Conservation (phyloP, 495 filamentous ascomycete genomes). For the Penicillium goetzii region DNA sequence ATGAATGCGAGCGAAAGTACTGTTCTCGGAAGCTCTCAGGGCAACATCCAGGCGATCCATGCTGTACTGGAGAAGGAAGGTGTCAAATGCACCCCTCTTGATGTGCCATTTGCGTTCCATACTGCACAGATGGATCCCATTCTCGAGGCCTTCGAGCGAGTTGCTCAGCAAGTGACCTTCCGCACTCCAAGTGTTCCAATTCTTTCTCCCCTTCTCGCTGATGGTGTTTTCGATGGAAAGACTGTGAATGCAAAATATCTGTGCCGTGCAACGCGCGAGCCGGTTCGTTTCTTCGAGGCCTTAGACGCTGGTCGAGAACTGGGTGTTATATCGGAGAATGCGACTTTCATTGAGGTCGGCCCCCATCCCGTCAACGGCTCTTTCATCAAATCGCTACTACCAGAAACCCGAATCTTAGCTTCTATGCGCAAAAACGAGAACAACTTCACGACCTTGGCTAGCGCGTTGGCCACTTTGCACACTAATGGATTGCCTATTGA, state of each 20-base stretch:
- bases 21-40: conserved; percentile 59
- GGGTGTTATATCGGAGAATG: conserved; percentile 26
- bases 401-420: conserved; percentile 45
- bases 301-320: conserved; percentile 25
- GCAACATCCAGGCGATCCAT: conserved; percentile 34
- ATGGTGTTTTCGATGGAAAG: conserved; percentile 24
- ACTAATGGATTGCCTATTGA: conserved; percentile 58
- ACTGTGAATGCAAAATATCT: conserved; percentile 38
- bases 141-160: conserved; percentile 46
- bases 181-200: conserved; percentile 34
- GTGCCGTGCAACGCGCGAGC: conserved; percentile 28
- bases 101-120: conserved; percentile 60
- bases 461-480: conserved; percentile 48
- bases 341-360: conserved; percentile 47
- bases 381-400: conserved; percentile 30
- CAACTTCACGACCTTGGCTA: conserved; percentile 58
- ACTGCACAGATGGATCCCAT: conserved; percentile 56
- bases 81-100: conserved; percentile 39
- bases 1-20: conserved; percentile 64
- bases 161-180: conserved; percentile 42
- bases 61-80: conserved; percentile 18
- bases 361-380: conserved; percentile 40
- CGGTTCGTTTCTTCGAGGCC: conserved; percentile 38
- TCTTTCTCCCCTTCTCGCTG: conserved; percentile 35
- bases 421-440: conserved; percentile 46